Evolutionary conservation across 345 rosid species (phyloP).

Genomic region (Odontarrhena argentea): DNA sequence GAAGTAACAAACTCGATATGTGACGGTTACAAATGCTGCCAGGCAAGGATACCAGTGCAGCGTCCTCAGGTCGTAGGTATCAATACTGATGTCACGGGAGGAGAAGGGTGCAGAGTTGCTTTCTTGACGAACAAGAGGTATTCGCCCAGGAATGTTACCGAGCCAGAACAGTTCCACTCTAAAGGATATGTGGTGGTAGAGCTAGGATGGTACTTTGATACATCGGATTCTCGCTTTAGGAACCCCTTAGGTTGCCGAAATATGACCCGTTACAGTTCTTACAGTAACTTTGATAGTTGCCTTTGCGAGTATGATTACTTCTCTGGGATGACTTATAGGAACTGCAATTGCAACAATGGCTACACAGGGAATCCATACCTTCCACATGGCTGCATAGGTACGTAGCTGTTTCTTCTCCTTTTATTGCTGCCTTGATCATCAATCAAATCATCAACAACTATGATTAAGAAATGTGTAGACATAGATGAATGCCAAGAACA

Average conservation of each 20-base stretch:
- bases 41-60: conserved; percentile 35
- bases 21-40: conserved; percentile 51
- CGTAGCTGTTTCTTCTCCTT: conserved; percentile 3
- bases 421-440: not conserved
- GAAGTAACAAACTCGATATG: conserved; percentile 35
- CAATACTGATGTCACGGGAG: not conserved
- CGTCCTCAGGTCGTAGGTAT: conserved; percentile 15
- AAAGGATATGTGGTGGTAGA: conserved; percentile 23
- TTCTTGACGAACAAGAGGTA: conserved; percentile 36
- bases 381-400: conserved; percentile 44
- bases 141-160: conserved; percentile 18
- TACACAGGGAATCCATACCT: conserved; percentile 51
- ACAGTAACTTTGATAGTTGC: not conserved
- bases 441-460: not conserved
- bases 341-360: conserved; percentile 43
- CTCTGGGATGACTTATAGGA: conserved; percentile 26
- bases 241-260: conserved; percentile 29
- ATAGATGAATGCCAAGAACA: conserved; percentile 30
- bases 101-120: conserved; percentile 29
- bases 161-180: conserved; percentile 19
- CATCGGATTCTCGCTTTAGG: conserved; percentile 29
- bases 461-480: conserved; percentile 26
- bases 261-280: conserved; percentile 15
- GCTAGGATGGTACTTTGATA: conserved; percentile 48
- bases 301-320: conserved; percentile 21